Conservation (phyloP, 768 basidiomycete species). For the Serendipita sp. region DNA sequence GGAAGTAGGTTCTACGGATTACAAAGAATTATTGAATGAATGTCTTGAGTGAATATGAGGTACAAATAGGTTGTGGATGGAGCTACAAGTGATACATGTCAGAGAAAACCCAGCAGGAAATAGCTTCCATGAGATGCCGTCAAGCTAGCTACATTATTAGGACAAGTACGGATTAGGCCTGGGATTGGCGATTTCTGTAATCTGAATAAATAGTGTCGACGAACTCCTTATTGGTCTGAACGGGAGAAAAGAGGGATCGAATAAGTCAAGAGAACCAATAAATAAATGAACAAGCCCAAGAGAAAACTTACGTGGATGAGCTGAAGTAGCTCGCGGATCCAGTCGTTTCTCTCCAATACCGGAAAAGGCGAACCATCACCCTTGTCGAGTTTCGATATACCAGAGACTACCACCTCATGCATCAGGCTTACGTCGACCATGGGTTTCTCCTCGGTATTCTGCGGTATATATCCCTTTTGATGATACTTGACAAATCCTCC, state of each 20-base stretch:
- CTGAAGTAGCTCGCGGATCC: slow-evolving; percentile 41
- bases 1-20: no score
- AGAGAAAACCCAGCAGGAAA: no score
- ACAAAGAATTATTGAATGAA: no score
- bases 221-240: slow-evolving; percentile 47
- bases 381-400: background rate
- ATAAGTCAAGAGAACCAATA: background rate
- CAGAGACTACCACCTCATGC: background rate
- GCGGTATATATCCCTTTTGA: background rate
- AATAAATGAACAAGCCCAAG: background rate
- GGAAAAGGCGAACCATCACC: background rate
- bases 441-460: background rate
- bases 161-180: no score
- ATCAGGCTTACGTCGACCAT: background rate
- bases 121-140: no score
- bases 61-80: no score
- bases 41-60: no score
- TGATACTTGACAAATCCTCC: slow-evolving; percentile 13
- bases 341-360: slow-evolving; percentile 34
- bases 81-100: no score
- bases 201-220: slow-evolving; percentile 25
- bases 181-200: background rate
- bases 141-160: no score
- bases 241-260: background rate
- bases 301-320: slow-evolving; percentile 39